phyloP scores from a whole-genome alignment of 139 green algal species.

The Chlamydomonas schloesseri region DNA sequence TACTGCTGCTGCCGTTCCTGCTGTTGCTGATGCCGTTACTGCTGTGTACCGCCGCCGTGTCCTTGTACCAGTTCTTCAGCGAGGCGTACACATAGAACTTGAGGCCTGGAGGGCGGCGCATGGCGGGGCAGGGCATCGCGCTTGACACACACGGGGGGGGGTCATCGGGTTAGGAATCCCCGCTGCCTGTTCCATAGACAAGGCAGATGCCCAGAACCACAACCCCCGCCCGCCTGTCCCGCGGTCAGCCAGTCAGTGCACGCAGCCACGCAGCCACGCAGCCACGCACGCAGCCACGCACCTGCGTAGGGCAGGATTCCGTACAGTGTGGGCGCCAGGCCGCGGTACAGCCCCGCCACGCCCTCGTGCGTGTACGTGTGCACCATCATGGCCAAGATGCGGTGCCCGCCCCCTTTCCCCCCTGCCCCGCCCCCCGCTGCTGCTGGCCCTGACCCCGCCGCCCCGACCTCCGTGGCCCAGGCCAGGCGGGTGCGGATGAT shows the following conservation, averaged over 20 bases:
- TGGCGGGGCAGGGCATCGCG: too few relatives aligned
- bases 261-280: too few relatives aligned
- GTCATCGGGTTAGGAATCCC: too few relatives aligned
- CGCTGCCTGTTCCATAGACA: too few relatives aligned
- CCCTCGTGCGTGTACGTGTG: slow-evolving; percentile 71
- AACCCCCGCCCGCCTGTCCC: too few relatives aligned
- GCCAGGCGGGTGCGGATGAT: slow-evolving; percentile 89
- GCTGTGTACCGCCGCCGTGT: not conserved
- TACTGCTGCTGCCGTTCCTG: not conserved
- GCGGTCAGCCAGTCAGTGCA: too few relatives aligned
- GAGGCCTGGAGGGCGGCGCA: slow-evolving; percentile 67
- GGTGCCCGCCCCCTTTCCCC: not conserved
- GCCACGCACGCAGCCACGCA: too few relatives aligned
- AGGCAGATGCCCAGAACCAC: too few relatives aligned
- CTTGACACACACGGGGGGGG: too few relatives aligned
- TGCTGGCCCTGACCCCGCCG: not conserved
- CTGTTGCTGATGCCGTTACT: not conserved
- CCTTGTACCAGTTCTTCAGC: slow-evolving; percentile 78
- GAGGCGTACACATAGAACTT: slow-evolving; percentile 92
- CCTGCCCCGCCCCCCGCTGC: not conserved
- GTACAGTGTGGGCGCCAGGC: slow-evolving; percentile 84
- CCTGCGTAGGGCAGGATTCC: slow-evolving; percentile 94
- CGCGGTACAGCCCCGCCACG: slow-evolving; percentile 76
- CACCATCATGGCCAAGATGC: slow-evolving; percentile 60
- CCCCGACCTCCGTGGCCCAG: slow-evolving; percentile 60